Conservation (phyloP, 148 eudicot species). For the Rhododendron ferrugineum region DNA sequence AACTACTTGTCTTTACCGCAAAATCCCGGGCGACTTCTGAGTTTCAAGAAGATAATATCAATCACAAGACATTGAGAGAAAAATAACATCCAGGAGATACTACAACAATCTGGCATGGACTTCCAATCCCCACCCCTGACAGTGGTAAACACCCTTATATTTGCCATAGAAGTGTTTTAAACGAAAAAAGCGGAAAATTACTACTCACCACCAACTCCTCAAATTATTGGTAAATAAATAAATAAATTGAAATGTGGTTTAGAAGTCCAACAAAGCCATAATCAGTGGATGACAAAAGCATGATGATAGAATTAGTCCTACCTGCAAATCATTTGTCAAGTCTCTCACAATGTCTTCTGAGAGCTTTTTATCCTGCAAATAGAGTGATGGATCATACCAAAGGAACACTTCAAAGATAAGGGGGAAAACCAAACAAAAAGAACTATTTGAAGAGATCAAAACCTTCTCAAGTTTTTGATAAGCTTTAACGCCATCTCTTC, state of each 20-base stretch:
- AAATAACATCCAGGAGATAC: not conserved
- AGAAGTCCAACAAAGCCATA: not conserved
- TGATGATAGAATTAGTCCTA: slow-evolving; percentile 13
- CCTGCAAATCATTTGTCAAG: slow-evolving; percentile 85
- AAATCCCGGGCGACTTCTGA: not conserved
- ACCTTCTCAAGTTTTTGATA: slow-evolving; percentile 96
- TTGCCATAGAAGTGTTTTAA: not conserved
- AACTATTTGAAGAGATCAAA: slow-evolving; percentile 11
- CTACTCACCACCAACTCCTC: not conserved
- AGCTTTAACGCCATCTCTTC: slow-evolving; percentile 91
- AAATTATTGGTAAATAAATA: not conserved
- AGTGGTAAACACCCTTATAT: not conserved
- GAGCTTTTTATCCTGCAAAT: slow-evolving; percentile 80
- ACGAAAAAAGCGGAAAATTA: no score
- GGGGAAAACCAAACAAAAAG: not conserved
- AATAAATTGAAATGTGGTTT: not conserved
- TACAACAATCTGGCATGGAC: not conserved
- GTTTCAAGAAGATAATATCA: not conserved
- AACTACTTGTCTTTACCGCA: not conserved
- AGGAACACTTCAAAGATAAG: not conserved
- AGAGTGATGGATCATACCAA: slow-evolving; percentile 14
- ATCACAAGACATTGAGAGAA: not conserved
- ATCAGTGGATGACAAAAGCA: not conserved
- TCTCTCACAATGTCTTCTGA: slow-evolving; percentile 93
- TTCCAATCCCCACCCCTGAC: not conserved